A percentile compares a stretch with the other conserved stretches of the same genome.
Evolutionary conservation across 345 rosid genomes (phyloP).

Genomic region (Camelina laxa): DNA sequence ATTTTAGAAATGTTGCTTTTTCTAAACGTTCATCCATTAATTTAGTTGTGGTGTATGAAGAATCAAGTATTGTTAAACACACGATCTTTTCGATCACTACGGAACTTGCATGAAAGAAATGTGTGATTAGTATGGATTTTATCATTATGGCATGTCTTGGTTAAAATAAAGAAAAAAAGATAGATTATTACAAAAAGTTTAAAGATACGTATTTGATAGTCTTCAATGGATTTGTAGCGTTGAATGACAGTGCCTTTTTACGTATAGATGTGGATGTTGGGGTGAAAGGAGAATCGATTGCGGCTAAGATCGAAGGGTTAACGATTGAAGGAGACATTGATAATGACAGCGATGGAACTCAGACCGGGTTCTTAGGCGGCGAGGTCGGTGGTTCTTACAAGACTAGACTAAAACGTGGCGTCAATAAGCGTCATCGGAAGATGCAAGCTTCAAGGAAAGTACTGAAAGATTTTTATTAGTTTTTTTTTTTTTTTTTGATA

Average conservation of each 20-base stretch:
- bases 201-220: too few relatives aligned
- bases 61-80: background rate
- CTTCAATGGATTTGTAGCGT: too few relatives aligned
- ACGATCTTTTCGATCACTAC: background rate
- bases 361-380: constrained; percentile 64
- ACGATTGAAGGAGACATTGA: constrained; percentile 78
- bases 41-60: background rate
- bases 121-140: background rate
- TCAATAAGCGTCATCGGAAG: constrained; percentile 32
- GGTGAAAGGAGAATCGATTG: constrained; percentile 52
- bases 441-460: constrained; percentile 44
- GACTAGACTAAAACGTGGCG: constrained; percentile 30
- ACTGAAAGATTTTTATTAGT: constrained; percentile 30
- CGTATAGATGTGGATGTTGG: constrained; percentile 57
- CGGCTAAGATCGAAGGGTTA: constrained; percentile 70
- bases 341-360: constrained; percentile 76
- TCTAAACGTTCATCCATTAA: background rate
- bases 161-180: background rate
- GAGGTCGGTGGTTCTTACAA: constrained; percentile 39
- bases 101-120: background rate
- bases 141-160: background rate
- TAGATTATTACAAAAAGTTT: background rate
- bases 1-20: background rate
- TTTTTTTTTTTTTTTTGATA: background rate
- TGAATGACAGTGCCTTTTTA: background rate